Evolutionary conservation across 2,329 filamentous ascomycete species (phyloP), one percentile per base, ranked within the genome.

Genomic region (Talaromyces sp.): DNA sequence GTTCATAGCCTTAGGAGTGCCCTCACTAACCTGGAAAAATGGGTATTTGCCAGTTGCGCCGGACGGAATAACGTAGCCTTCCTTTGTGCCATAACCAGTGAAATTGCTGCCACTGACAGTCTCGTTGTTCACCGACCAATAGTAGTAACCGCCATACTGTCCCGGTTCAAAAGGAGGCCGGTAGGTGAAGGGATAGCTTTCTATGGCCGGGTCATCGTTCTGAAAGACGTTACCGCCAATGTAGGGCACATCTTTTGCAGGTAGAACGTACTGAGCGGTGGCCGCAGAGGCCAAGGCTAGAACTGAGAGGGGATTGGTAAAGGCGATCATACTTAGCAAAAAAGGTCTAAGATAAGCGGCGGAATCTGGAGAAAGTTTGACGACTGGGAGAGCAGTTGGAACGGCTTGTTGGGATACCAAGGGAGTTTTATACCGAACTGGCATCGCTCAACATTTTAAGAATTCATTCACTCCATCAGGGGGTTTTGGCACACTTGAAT

Each of bases 91-190:
- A 11, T 53, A 51, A 19, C 59, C 53, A 21, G 62, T 56, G 35
- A 63, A 63, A 56, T 63, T 63, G 24, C 46, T 38, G 17, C 41
- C 56, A 10, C 13, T 43, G 46, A 63, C 62, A 13, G 62, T 63
- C 6, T 63, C 46, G 32, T 63, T 63, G 52, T 59, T 63, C 7
- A 59, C 59, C 6, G 59, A 27, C 62, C 62, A 63, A 27, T 13
- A 29, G 27, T 63, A 63, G 54, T 62, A 62, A 6, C 62, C 62
- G 9, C 62, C 62, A 51, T 63, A 63, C 31, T 54, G 29, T 13
- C 32, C 21, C 2, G 59, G 43, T 1, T 53, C 19, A 27, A 63
- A 63, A 2, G 62, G 62, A 43, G 35, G 9, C 11, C 31, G 55
- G 24, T 38, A 56, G 10, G 41, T 13, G 56, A 58, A 51, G 24